phyloP scores from a whole-genome alignment of 495 filamentous ascomycete species.

The Xylona heveae region DNA sequence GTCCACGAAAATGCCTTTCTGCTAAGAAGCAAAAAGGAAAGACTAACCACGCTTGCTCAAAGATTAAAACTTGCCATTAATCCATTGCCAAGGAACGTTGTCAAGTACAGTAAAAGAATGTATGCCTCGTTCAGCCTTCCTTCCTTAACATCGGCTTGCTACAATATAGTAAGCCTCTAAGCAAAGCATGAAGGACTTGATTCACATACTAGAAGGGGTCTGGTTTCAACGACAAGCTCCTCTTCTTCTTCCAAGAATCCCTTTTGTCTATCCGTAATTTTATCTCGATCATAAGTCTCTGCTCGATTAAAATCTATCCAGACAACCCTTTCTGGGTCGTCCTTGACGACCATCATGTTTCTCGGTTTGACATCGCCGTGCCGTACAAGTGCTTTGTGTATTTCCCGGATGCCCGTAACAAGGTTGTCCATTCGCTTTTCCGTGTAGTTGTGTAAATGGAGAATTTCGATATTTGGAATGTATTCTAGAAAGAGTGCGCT shows the following conservation, averaged over 20 bases:
- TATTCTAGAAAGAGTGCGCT: conserved; percentile 7
- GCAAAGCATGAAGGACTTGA: too few relatives aligned
- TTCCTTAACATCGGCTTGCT: too few relatives aligned
- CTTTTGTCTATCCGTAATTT: neutral
- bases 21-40: neutral
- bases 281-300: conserved; percentile 2
- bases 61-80: too few relatives aligned
- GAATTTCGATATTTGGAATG: conserved; percentile 4
- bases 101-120: too few relatives aligned
- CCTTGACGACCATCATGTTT: conserved; percentile 7
- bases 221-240: too few relatives aligned
- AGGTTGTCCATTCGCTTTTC: conserved; percentile 5
- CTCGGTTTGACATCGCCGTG: conserved; percentile 5
- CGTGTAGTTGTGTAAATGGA: conserved; percentile 4
- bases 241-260: neutral
- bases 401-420: conserved; percentile 4
- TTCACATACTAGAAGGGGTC: too few relatives aligned
- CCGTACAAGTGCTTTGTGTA: conserved; percentile 6
- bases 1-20: neutral
- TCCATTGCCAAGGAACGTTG: too few relatives aligned
- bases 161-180: too few relatives aligned
- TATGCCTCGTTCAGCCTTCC: too few relatives aligned
- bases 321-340: conserved; percentile 6
- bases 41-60: too few relatives aligned
- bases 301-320: conserved; percentile 9